These are phyloP conservation scores for Paramyrothecium sp. DNA, from an alignment of 2,329 filamentous ascomycete genomes.

Conservation along the genomic window DNA sequence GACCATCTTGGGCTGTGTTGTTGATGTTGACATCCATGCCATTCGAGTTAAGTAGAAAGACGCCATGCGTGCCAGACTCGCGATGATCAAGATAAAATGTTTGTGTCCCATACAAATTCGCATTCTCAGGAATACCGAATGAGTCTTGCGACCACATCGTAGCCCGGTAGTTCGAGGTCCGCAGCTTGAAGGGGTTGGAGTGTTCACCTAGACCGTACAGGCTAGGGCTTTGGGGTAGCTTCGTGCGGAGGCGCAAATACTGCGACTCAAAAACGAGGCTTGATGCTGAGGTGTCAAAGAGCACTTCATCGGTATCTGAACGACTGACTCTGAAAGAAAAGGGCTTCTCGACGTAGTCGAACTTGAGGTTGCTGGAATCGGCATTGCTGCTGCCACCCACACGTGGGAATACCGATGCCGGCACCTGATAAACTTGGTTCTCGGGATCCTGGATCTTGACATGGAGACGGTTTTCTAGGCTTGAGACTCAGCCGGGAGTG, in stretches of 20 bases:
- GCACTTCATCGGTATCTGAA: constrained; percentile 38
- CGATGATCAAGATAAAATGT: constrained; percentile 76
- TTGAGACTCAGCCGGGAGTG: constrained; percentile 44
- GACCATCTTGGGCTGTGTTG: constrained; percentile 54
- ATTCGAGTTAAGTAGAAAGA: constrained; percentile 76
- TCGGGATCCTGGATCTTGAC: constrained; percentile 70
- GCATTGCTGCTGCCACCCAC: constrained; percentile 22
- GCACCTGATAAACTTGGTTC: constrained; percentile 73
- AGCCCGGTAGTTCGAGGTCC: constrained; percentile 59
- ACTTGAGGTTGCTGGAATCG: constrained; percentile 43
- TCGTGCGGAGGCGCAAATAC: constrained; percentile 71
- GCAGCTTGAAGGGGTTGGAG: constrained; percentile 67
- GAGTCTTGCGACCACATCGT: constrained; percentile 62
- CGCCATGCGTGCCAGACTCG: constrained; percentile 54
- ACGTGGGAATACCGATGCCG: constrained; percentile 64
- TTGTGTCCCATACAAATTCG: constrained; percentile 72
- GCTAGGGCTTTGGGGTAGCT: constrained; percentile 65
- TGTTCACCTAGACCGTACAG: constrained; percentile 81
- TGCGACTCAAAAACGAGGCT: constrained; percentile 74
- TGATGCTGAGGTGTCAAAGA: constrained; percentile 70
- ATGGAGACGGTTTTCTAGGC: constrained; percentile 63
- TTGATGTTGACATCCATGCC: constrained; percentile 72
- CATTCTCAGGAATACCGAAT: constrained; percentile 54
- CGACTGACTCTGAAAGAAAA: constrained; percentile 65
- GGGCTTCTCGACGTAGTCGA: constrained; percentile 44